Conservation (phyloP, 108 stramenopile species). For the Skeletonema tropicum region DNA sequence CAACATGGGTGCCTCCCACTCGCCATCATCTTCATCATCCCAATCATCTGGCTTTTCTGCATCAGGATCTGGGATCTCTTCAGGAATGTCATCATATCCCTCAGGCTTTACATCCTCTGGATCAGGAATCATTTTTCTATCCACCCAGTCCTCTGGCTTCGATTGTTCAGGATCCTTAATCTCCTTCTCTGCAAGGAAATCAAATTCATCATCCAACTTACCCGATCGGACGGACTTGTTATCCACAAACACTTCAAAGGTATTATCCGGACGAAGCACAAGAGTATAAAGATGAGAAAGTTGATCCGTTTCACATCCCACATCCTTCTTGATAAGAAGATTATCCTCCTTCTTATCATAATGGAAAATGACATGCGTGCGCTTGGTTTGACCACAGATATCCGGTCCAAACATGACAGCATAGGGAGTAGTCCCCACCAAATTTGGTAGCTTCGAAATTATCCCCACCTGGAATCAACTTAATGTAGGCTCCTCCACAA, state of each 20-base stretch:
- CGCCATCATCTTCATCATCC: conserved; percentile 99
- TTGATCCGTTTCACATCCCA: conserved; percentile 86
- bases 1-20: conserved; percentile 95
- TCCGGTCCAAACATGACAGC: conserved; percentile 99
- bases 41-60: conserved; percentile 97
- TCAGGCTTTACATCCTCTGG: conserved; percentile 97
- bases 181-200: conserved; percentile 88
- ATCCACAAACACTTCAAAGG: conserved; percentile 98
- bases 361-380: conserved; percentile 98
- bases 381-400: conserved; percentile 94
- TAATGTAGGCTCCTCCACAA: conserved; percentile 99
- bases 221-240: conserved; percentile 93
- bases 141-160: conserved; percentile 99
- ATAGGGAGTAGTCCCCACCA: conserved; percentile 98
- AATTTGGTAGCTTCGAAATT: conserved; percentile 84
- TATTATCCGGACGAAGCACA: conserved; percentile 92
- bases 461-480: conserved; percentile 86
- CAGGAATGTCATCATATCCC: conserved; percentile 93
- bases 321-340: conserved; percentile 94
- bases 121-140: conserved; percentile 92
- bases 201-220: conserved; percentile 94
- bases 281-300: conserved; percentile 98
- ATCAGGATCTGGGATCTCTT: conserved; percentile 93
- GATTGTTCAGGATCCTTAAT: conserved; percentile 96
- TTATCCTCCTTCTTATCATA: conserved; percentile 93